A percentile compares a stretch with the other conserved stretches of the same genome.
Conservation (phyloP, 345 rosid species). For the Melaleuca alternifolia region DNA sequence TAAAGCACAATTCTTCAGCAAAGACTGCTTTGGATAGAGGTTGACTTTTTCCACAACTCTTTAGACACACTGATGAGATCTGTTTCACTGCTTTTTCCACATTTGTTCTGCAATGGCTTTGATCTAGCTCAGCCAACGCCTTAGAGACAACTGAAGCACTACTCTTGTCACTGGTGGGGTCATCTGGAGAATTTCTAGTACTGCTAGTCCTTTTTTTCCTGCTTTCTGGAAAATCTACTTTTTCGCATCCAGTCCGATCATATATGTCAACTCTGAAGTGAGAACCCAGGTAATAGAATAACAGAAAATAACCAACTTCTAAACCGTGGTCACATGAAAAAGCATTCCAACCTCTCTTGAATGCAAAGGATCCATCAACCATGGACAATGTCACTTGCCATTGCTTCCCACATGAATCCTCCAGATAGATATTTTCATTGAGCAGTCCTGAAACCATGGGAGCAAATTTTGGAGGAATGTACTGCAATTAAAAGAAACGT, state of each 20-base stretch:
- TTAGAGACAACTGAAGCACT: not conserved
- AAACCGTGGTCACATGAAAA: conserved; percentile 21
- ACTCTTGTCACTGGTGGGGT: not conserved
- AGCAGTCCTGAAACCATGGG: conserved; percentile 3
- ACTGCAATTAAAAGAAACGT: conserved; percentile 11
- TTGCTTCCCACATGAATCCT: conserved; percentile 12
- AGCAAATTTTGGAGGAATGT: conserved; percentile 29
- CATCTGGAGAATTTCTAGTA: not conserved
- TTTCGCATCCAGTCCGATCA: conserved; percentile 19
- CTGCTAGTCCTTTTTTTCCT: conserved; percentile 3
- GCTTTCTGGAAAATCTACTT: conserved; percentile 3
- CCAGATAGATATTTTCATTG: conserved; percentile 11
- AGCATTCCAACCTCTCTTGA: conserved; percentile 23
- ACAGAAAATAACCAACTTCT: conserved; percentile 22
- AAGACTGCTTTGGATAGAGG: not conserved
- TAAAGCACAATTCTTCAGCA: conserved; percentile 12
- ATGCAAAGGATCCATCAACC: conserved; percentile 12
- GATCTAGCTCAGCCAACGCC: not conserved
- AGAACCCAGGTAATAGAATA: conserved; percentile 17
- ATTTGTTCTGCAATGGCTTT: not conserved
- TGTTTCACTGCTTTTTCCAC: not conserved
- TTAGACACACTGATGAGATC: not conserved
- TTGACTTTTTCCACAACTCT: not conserved
- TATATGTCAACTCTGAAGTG: conserved; percentile 25
- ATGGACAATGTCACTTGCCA: conserved; percentile 19